Evolutionary conservation across 2,329 filamentous ascomycete species (phyloP), one percentile per base, ranked within the genome.

Genomic region (Fusarium agapanthi): DNA sequence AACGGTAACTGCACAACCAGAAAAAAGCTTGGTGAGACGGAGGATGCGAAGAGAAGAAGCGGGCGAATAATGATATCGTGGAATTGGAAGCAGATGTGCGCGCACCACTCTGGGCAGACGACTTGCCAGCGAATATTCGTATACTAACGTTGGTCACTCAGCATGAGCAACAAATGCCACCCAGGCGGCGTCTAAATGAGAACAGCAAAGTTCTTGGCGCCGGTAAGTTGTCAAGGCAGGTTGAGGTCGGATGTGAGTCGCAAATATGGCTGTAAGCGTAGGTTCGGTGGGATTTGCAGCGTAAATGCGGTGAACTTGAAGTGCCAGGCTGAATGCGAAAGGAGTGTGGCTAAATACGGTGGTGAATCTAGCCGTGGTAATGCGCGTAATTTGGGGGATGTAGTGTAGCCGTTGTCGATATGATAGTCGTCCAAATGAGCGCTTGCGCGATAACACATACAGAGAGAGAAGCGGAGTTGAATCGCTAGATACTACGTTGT

Each of bases 401-500:
- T 53, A 65, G 60, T 56, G 61, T 53, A 63, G 60, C 16, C 51
- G 73, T 71, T 73, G 67, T 65, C 45, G 71, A 61, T 47, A 57
- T 30, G 47, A 48, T 44, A 54, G 44, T 56, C 65, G 45, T 60
- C 40, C 44, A 26, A 50, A 44, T 47, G 40, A 61, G 50, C 38
- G 51, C 51, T 51, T 73, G 74, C 65, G 72, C 71, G 73, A 75
- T 69, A 58, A 67, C 59, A 64, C 50, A 34, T 34, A 51, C 57
- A 69, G 53, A 66, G 37, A 47, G 48, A 63, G 65, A 67, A 61
- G 58, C 47, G 64, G 53, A 64, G 55, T 56, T 57, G 61, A 54
- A 57, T 57, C 40, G 32, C 32, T 61, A 18, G 47, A 24, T 50
- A 48, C 68, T 50, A 56, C 63, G 64, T 62, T 54, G 62, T 72